Percentiles rank a stretch among this genome's conserved stretches.
phyloP scores from a whole-genome alignment of 1,284 basidiomycete genomes.

The Puccinia novopanici region DNA sequence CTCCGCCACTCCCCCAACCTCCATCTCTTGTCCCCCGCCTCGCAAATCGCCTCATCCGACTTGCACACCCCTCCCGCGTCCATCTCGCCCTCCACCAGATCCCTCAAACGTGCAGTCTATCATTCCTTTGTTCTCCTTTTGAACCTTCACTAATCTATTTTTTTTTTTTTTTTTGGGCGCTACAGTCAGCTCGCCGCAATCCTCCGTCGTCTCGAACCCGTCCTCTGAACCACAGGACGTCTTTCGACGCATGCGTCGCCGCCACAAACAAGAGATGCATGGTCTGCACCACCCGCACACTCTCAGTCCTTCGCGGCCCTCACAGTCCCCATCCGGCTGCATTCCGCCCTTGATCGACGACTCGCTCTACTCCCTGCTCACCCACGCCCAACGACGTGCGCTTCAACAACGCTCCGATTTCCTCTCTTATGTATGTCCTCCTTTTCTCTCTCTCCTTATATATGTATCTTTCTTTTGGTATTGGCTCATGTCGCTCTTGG shows the following conservation, averaged over 20 bases:
- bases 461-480: background rate
- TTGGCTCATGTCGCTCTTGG: background rate
- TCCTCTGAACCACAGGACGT: constrained; percentile 6
- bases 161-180: background rate
- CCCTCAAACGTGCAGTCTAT: background rate
- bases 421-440: background rate
- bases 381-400: constrained; percentile 1
- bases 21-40: background rate
- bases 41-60: background rate
- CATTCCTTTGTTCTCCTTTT: background rate
- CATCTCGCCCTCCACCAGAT: constrained; percentile 12
- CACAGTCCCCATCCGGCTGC: background rate
- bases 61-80: constrained; percentile 12
- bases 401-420: background rate
- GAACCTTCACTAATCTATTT: background rate
- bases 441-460: background rate
- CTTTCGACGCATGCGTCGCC: constrained; percentile 10
- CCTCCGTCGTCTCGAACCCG: background rate
- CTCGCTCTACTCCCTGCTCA: background rate
- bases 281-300: background rate
- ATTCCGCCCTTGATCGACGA: background rate
- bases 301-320: background rate
- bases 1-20: background rate
- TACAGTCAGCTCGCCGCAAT: background rate
- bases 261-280: background rate